These are phyloP conservation scores for Pisolithus albus DNA, from an alignment of 768 basidiomycete genomes.

Conservation along the genomic window DNA sequence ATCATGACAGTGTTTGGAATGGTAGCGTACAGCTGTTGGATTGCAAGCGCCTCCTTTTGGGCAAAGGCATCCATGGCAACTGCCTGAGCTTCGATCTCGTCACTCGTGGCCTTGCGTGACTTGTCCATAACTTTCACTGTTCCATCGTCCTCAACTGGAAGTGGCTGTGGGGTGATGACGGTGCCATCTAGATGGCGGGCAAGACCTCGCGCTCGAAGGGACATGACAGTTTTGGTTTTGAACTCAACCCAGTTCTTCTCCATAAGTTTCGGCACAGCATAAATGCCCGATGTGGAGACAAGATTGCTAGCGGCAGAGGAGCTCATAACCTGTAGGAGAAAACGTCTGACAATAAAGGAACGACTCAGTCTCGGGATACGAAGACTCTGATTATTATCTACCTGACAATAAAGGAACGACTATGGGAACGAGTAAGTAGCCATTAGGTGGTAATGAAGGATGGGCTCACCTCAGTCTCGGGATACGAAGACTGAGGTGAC, in stretches of 20 bases:
- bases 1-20: background rate
- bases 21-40: slow-evolving; percentile 4
- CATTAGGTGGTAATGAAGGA: no score
- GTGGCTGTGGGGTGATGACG: no score
- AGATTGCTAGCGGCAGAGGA: background rate
- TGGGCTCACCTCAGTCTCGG: no score
- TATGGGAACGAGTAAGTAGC: background rate
- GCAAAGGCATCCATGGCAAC: background rate
- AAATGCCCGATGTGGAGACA: background rate
- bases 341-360: background rate
- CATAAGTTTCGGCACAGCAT: no score
- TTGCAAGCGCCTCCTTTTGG: slow-evolving; percentile 2
- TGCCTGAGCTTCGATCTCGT: background rate
- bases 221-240: no score
- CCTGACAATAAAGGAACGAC: no score
- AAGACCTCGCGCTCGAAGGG: no score
- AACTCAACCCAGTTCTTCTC: no score
- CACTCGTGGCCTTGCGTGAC: background rate
- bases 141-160: no score
- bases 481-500: no score
- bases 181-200: no score
- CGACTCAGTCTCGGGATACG: background rate
- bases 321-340: background rate
- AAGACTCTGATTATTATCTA: background rate
- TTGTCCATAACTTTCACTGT: no score